phyloP scores from a whole-genome alignment of 2,329 filamentous ascomycete species.

The Fusarium paranaense region DNA sequence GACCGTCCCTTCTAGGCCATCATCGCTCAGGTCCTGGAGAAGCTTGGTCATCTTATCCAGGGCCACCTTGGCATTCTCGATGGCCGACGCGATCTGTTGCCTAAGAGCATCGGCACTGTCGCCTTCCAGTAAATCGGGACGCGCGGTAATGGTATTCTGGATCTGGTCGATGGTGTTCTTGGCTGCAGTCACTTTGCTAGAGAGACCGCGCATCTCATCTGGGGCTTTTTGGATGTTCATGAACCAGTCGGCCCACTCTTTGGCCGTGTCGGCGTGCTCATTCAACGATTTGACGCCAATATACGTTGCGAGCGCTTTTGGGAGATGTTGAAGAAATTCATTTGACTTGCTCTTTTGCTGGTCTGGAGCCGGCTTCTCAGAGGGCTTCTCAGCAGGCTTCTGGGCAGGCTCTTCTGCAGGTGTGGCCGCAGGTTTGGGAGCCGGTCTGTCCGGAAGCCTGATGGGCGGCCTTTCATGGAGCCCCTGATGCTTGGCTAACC shows the following conservation, averaged over 20 bases:
- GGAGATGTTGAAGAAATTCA: constrained; percentile 39
- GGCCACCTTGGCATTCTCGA: constrained; percentile 41
- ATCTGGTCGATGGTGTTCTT: constrained; percentile 49
- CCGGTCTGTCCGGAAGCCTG: neutral
- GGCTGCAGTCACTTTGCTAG: constrained; percentile 43
- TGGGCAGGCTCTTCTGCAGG: neutral
- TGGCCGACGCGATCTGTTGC: constrained; percentile 45
- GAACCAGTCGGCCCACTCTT: constrained; percentile 51
- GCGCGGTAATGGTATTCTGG: constrained; percentile 41
- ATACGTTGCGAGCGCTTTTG: constrained; percentile 43
- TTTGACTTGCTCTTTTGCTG: constrained; percentile 5
- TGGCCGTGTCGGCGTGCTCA: constrained; percentile 47
- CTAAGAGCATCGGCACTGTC: constrained; percentile 44
- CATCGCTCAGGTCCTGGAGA: constrained; percentile 44
- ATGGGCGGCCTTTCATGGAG: neutral
- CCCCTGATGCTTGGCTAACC: neutral
- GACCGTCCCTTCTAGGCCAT: constrained; percentile 34
- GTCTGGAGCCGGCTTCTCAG: neutral
- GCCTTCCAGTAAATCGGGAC: constrained; percentile 48
- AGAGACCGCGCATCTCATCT: constrained; percentile 45
- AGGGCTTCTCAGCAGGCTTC: constrained; percentile 2
- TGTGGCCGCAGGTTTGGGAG: neutral
- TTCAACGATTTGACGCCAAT: constrained; percentile 42
- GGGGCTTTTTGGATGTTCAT: constrained; percentile 47
- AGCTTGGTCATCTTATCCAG: constrained; percentile 47